phyloP scores from a whole-genome alignment of 164 flowering plant species.

The Amborella trichopoda region DNA sequence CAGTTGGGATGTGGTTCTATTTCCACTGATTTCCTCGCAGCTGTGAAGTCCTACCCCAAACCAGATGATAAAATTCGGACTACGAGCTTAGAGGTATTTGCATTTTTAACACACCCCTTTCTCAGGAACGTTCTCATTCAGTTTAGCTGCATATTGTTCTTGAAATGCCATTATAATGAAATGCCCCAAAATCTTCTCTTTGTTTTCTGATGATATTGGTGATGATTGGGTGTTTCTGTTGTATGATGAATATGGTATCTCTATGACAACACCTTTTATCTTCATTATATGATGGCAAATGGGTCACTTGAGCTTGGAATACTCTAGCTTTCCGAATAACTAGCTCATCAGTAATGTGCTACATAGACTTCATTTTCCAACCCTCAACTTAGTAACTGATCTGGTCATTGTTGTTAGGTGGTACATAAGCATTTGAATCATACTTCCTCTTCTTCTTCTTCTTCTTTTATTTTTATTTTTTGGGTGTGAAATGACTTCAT shows the following conservation, averaged over 20 bases:
- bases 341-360: too few species aligned
- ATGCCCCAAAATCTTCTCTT: neutral
- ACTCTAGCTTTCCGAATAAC: too few species aligned
- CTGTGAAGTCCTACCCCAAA: conserved; percentile 65
- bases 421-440: too few species aligned
- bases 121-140: too few species aligned
- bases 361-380: too few species aligned
- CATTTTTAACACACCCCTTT: too few species aligned
- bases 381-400: too few species aligned
- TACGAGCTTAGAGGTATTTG: conserved; percentile 57
- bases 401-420: too few species aligned
- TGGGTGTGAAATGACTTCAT: neutral
- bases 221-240: neutral
- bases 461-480: too few species aligned
- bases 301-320: too few species aligned
- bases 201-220: neutral
- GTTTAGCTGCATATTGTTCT: neutral
- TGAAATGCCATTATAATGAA: neutral
- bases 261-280: neutral
- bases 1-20: conserved; percentile 56
- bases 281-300: too few species aligned
- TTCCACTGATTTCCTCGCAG: conserved; percentile 55
- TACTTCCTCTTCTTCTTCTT: too few species aligned
- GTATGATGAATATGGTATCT: neutral
- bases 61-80: conserved; percentile 85